A percentile compares a stretch with the other conserved stretches of the same genome.
These are phyloP conservation scores for Nemophila menziesii DNA, from an alignment of 257 asterid genomes.

Conservation along the genomic window DNA sequence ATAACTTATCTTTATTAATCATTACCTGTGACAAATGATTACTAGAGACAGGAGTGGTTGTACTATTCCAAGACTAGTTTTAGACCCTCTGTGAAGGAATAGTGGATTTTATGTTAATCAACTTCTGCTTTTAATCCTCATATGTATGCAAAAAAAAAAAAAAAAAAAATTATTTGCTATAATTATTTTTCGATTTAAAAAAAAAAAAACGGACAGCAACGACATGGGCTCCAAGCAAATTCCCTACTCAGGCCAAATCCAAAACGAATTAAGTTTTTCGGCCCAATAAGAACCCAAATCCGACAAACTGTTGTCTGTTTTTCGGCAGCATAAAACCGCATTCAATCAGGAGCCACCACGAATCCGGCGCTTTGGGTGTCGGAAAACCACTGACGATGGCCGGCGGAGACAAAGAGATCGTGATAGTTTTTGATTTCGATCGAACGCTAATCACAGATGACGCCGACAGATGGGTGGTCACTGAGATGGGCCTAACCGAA, in stretches of 20 bases:
- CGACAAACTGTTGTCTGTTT: neutral
- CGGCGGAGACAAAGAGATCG: slow-evolving; percentile 15
- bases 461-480: slow-evolving; percentile 66
- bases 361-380: neutral
- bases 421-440: slow-evolving; percentile 59
- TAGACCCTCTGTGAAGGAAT: too few relatives aligned
- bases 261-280: neutral
- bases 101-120: too few relatives aligned
- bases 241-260: neutral
- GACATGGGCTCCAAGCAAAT: neutral
- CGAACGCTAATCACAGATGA: slow-evolving; percentile 71
- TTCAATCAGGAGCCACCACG: neutral
- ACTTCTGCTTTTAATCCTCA: too few relatives aligned
- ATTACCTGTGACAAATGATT: too few relatives aligned
- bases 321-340: neutral
- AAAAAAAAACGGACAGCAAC: too few relatives aligned
- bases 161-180: too few relatives aligned
- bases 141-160: too few relatives aligned
- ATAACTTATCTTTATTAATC: too few relatives aligned
- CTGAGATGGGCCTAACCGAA: slow-evolving; percentile 45
- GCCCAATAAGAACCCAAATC: neutral
- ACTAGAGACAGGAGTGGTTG: too few relatives aligned
- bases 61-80: too few relatives aligned
- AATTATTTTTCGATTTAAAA: too few relatives aligned
- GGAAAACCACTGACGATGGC: slow-evolving; percentile 19